Base-by-base conservation (phyloP, 2,329 filamentous ascomycete genomes). In the Xylaria sp. region DNA sequence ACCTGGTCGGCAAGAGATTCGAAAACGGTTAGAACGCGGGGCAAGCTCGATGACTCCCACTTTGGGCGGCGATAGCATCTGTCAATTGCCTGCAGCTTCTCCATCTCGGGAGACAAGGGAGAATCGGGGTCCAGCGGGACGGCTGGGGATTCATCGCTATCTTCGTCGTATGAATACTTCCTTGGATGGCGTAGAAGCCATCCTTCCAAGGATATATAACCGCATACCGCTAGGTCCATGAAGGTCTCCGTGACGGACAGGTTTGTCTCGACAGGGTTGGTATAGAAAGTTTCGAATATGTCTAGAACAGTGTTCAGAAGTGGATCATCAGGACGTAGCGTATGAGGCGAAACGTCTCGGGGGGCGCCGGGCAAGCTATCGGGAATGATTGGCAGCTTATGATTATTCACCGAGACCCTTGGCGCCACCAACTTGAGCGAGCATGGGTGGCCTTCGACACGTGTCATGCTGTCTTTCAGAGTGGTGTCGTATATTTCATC, bases 231-330 rank as follows among this genome's bases (percentile, higher is more conserved):
- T 39, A 99, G 78, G 61, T 91, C 89, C 22, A 95, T 83, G 40
- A 97, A 78, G 1, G 89, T 83, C 65, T 95, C 90, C 0, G 93
- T 97, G 1, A 97, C 78, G 0, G 89, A 89, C 2, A 99, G 76
- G 63, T 99, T 99, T 2, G 90, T 92, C 63, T 97, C 91, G 2
- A 97, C 86, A 2, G 91, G 88, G 64, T 99, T 99, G 4, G 90
- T 82, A 63, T 97, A 91, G 66, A 97, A 99, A 0, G 81, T 87
- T 41, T 88, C 82, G 9, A 99, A 73, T 7, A 93, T 79, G 40
- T 89, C 86, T 8, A 89, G 74, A 2, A 90, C 76, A 7, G 89
- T 84, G 68, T 83, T 84, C 43, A 87, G 78, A 34, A 86, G 80
- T 40, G 81, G 85, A 61, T 87, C 87, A 50, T 84, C 83, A 1